These are phyloP conservation scores for Paxillus involutus DNA, from an alignment of 768 basidiomycete species.

Conservation along the genomic window DNA sequence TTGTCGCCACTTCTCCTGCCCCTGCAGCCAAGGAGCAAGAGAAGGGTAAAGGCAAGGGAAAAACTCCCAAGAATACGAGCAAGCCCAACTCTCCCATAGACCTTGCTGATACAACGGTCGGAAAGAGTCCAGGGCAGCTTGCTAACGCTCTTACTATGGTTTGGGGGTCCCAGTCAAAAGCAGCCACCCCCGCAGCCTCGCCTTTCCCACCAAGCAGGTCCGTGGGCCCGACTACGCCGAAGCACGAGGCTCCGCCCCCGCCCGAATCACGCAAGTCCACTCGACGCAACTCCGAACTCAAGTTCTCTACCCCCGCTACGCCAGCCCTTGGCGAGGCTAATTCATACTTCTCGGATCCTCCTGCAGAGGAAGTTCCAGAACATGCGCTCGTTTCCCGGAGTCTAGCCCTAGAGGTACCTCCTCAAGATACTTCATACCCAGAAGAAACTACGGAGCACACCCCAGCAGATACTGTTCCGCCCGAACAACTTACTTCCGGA, in stretches of 20 bases:
- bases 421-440: not conserved
- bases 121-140: constrained; percentile 39
- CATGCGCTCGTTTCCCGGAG: not conserved
- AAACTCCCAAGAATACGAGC: constrained; percentile 20
- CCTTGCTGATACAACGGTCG: constrained; percentile 35
- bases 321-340: constrained; percentile 15
- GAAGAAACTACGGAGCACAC: constrained; percentile 21
- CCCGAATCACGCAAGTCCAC: constrained; percentile 3
- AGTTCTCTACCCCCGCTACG: constrained; percentile 2
- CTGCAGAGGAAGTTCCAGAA: not conserved
- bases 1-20: not conserved
- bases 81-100: constrained; percentile 31
- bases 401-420: constrained; percentile 15
- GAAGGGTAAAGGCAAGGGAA: constrained; percentile 12
- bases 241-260: constrained; percentile 14
- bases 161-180: constrained; percentile 43
- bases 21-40: constrained; percentile 9
- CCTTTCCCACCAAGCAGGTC: constrained; percentile 25
- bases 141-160: constrained; percentile 45
- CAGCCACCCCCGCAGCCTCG: constrained; percentile 28
- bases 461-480: constrained; percentile 28
- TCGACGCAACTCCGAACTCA: constrained; percentile 6
- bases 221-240: constrained; percentile 20
- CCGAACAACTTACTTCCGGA: constrained; percentile 15
- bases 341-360: not conserved